Conservation (phyloP, 768 basidiomycete species). For the Termitomyces titanicus region DNA sequence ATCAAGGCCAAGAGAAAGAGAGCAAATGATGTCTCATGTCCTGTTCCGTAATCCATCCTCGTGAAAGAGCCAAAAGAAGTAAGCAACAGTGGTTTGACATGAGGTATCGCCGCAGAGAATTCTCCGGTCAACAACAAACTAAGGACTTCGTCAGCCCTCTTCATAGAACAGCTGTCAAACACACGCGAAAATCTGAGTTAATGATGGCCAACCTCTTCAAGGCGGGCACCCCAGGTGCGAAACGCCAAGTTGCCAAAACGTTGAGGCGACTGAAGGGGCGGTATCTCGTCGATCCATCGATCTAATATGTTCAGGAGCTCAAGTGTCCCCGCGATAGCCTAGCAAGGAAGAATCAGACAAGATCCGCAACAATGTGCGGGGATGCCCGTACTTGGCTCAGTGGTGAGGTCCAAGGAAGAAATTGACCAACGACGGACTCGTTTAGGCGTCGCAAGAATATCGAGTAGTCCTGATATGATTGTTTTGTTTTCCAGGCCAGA, state of each 20-base stretch:
- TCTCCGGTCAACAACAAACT: constrained; percentile 42
- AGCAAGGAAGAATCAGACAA: constrained; percentile 2
- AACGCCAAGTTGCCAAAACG: constrained; percentile 93
- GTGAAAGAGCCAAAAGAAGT: constrained; percentile 87
- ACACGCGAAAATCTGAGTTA: background rate
- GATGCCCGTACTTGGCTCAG: constrained; percentile 30
- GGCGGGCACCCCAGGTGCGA: constrained; percentile 72
- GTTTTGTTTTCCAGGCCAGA: constrained; percentile 63
- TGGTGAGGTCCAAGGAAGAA: constrained; percentile 39
- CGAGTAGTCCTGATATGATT: constrained; percentile 70
- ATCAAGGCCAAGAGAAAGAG: constrained; percentile 72
- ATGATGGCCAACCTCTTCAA: constrained; percentile 60
- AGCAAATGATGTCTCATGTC: constrained; percentile 89
- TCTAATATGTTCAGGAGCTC: constrained; percentile 63
- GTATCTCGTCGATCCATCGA: constrained; percentile 78
- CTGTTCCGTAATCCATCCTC: constrained; percentile 95
- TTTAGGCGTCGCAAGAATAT: constrained; percentile 74
- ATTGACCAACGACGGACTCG: constrained; percentile 69
- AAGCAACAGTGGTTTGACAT: constrained; percentile 74
- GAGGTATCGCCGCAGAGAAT: constrained; percentile 45
- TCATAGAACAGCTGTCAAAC: constrained; percentile 9
- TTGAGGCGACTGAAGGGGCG: constrained; percentile 69
- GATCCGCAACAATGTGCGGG: background rate
- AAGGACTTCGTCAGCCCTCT: constrained; percentile 57
- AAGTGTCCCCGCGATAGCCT: constrained; percentile 50